Conservation (phyloP, 805 yeast species). For the Pichia manshurica region DNA sequence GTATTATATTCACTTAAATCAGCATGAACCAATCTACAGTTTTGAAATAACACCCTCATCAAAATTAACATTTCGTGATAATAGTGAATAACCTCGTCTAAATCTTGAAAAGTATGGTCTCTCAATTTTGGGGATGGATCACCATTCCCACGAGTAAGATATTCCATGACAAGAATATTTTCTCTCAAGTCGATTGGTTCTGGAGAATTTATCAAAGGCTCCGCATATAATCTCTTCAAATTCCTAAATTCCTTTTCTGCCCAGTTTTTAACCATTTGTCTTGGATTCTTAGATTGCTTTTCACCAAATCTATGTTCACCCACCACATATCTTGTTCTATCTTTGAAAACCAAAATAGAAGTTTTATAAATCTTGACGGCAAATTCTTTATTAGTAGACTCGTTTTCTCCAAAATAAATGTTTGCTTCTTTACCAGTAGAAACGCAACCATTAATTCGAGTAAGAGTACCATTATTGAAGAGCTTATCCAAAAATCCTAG, state of each 20-base stretch:
- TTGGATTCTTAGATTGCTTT: slow-evolving; percentile 82
- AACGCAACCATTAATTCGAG: slow-evolving; percentile 86
- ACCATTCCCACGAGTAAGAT: slow-evolving; percentile 68
- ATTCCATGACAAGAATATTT: slow-evolving; percentile 94
- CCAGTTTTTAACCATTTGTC: slow-evolving; percentile 98
- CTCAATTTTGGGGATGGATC: slow-evolving; percentile 87
- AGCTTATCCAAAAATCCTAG: slow-evolving; percentile 74
- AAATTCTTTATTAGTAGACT: slow-evolving; percentile 45
- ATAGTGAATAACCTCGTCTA: slow-evolving; percentile 57
- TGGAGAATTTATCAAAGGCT: slow-evolving; percentile 82
- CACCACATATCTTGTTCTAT: slow-evolving; percentile 90
- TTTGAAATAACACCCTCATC: slow-evolving; percentile 82
- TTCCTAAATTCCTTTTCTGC: slow-evolving; percentile 97
- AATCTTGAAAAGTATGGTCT: slow-evolving; percentile 70
- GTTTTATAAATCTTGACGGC: slow-evolving; percentile 96
- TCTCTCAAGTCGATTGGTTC: slow-evolving; percentile 83
- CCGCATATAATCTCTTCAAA: slow-evolving; percentile 68
- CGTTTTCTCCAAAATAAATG: slow-evolving; percentile 73
- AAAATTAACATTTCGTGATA: slow-evolving; percentile 77
- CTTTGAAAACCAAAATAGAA: slow-evolving; percentile 93
- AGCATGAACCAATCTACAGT: slow-evolving; percentile 90
- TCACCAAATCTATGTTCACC: slow-evolving; percentile 92
- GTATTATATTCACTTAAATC: slow-evolving; percentile 94
- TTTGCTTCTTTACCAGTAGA: slow-evolving; percentile 99
- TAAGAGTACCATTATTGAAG: slow-evolving; percentile 75